A percentile compares a stretch with the other conserved stretches of the same genome.
phyloP scores from a whole-genome alignment of 148 eudicot genomes.

The Fagopyrum esculentum region DNA sequence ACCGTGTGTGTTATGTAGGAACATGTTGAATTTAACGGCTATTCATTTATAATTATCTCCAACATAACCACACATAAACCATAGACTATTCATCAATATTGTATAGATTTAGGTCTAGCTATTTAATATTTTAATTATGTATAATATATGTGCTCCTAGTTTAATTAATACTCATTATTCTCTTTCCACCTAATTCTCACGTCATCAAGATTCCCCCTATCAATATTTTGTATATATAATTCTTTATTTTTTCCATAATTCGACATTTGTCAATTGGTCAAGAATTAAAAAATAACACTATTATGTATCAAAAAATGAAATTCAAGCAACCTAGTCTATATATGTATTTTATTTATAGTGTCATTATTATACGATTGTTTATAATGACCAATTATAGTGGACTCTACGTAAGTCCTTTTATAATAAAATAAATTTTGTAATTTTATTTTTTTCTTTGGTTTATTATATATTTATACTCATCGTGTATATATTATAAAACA shows the following conservation, averaged over 20 bases:
- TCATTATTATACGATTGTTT: neutral
- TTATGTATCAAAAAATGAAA: neutral
- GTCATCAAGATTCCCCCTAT: neutral
- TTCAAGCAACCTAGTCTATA: too few species aligned
- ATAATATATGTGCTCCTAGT: neutral
- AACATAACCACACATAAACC: too few species aligned
- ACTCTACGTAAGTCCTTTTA: neutral
- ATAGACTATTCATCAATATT: too few species aligned
- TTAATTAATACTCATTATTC: neutral
- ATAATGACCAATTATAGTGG: neutral
- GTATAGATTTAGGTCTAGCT: neutral
- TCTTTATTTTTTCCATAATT: neutral
- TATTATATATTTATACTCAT: too few species aligned
- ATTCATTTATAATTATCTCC: too few species aligned
- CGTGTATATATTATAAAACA: too few species aligned
- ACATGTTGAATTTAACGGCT: too few species aligned
- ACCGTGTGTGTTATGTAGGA: too few species aligned
- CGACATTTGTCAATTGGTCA: neutral
- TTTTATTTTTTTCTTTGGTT: too few species aligned
- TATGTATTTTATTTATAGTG: neutral
- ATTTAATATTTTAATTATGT: neutral
- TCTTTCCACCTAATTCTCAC: slow-evolving; percentile 12
- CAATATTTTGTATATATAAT: neutral
- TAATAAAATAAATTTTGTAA: neutral
- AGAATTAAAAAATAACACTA: neutral